Conservation (phyloP, 2,329 filamentous ascomycete genomes). For the Dendryphion nanum region DNA sequence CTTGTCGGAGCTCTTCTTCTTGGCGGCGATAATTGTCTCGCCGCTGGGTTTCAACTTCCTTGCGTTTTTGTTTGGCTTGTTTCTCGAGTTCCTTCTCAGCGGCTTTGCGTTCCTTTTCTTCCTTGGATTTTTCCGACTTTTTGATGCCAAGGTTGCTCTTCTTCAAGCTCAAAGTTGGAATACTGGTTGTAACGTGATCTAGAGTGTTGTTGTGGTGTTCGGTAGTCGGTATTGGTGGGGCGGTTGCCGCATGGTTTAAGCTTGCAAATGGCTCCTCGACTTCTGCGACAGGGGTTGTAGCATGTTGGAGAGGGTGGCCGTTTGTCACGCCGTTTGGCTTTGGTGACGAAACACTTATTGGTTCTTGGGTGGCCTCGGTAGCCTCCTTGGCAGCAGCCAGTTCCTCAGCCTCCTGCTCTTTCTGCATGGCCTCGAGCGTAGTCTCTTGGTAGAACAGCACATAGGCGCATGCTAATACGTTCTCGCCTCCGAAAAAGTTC, state of each 20-base stretch:
- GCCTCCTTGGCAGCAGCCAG: constrained; percentile 40
- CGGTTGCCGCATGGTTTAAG: constrained; percentile 66
- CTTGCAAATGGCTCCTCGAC: constrained; percentile 52
- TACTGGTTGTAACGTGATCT: constrained; percentile 31
- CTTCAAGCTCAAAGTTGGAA: constrained; percentile 33
- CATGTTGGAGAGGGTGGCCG: constrained; percentile 22
- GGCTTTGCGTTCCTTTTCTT: constrained; percentile 60
- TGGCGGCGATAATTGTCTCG: constrained; percentile 57
- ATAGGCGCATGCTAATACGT: constrained; percentile 87
- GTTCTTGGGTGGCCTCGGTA: constrained; percentile 54
- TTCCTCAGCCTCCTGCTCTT: constrained; percentile 82
- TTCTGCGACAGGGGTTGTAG: constrained; percentile 42
- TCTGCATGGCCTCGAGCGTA: constrained; percentile 64
- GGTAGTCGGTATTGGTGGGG: constrained; percentile 37
- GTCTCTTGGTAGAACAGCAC: constrained; percentile 98
- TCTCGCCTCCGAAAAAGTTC: constrained; percentile 92
- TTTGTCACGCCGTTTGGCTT: constrained; percentile 50
- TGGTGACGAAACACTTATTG: constrained; percentile 53
- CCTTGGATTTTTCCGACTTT: constrained; percentile 64
- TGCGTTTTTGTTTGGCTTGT: constrained; percentile 46
- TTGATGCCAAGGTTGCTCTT: constrained; percentile 31
- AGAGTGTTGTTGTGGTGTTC: constrained; percentile 24
- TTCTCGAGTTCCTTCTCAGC: constrained; percentile 54
- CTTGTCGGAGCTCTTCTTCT: constrained; percentile 63
- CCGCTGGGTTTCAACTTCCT: constrained; percentile 51